phyloP scores from a whole-genome alignment of 306 rosid genomes.

The Hippophae tibetana region DNA sequence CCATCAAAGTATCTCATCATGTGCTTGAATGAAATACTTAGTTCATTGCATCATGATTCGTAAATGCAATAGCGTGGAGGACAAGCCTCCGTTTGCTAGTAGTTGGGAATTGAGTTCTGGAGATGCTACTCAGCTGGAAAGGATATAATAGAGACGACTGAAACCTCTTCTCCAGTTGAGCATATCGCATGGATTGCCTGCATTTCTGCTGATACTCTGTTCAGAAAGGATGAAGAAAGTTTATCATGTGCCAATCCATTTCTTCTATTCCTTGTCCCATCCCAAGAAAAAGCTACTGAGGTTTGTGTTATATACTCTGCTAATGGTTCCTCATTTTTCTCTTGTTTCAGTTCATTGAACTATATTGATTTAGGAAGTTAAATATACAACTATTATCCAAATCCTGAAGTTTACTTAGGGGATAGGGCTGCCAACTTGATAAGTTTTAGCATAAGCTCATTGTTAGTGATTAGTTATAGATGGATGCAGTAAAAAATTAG shows the following conservation, averaged over 20 bases:
- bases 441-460: too few species aligned
- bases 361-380: too few species aligned
- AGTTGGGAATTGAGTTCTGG: slow-evolving; percentile 85
- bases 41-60: slow-evolving; percentile 45
- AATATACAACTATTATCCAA: too few species aligned
- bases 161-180: slow-evolving; percentile 50
- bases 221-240: slow-evolving; percentile 72
- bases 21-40: slow-evolving; percentile 75
- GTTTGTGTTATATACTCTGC: slow-evolving; percentile 22
- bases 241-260: slow-evolving; percentile 50
- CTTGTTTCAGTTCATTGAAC: slow-evolving; percentile 1
- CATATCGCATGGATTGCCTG: slow-evolving; percentile 87
- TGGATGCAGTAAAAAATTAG: too few species aligned
- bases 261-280: slow-evolving; percentile 77
- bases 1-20: slow-evolving; percentile 72
- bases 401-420: too few species aligned
- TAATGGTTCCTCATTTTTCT: slow-evolving; percentile 6
- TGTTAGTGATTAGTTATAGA: too few species aligned
- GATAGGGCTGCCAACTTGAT: too few species aligned
- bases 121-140: slow-evolving; percentile 59
- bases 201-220: slow-evolving; percentile 64
- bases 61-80: slow-evolving; percentile 43
- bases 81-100: slow-evolving; percentile 43
- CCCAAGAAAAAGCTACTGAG: slow-evolving; percentile 68
- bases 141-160: slow-evolving; percentile 63